Conservation (phyloP, 176 grass and related monocot species). For the Oryza brachyantha region DNA sequence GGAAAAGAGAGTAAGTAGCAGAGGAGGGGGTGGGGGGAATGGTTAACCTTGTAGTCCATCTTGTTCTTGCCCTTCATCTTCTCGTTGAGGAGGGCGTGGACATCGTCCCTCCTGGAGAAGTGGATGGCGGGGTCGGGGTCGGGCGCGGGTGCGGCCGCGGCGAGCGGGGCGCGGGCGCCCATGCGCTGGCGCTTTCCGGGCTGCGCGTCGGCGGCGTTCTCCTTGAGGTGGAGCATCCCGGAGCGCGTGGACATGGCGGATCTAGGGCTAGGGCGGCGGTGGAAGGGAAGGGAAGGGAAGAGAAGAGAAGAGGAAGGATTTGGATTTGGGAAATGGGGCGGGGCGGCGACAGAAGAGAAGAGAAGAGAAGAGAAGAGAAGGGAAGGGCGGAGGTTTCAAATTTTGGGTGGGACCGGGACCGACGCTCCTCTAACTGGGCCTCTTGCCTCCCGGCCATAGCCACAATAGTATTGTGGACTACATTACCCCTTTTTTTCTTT, state of each 20-base stretch:
- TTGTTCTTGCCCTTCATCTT: conserved; percentile 88
- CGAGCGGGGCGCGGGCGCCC: conserved; percentile 37
- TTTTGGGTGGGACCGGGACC: too few relatives aligned
- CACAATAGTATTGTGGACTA: too few relatives aligned
- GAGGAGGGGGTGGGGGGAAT: neutral
- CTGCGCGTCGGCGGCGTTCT: conserved; percentile 38
- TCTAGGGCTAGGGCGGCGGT: neutral
- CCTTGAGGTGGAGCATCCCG: conserved; percentile 28
- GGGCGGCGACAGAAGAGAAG: too few relatives aligned
- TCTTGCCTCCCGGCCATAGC: too few relatives aligned
- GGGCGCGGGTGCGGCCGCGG: neutral
- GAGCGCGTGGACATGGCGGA: conserved; percentile 42
- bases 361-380: too few relatives aligned
- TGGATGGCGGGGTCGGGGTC: conserved; percentile 37
- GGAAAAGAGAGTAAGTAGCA: neutral
- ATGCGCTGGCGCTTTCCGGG: conserved; percentile 48
- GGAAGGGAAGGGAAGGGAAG: neutral
- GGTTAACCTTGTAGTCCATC: conserved; percentile 57
- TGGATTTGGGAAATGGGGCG: neutral
- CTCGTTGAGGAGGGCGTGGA: conserved; percentile 59
- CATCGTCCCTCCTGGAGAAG: conserved; percentile 53
- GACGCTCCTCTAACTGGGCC: too few relatives aligned
- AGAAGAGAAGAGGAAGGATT: conserved; percentile 3
- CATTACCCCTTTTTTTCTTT: too few relatives aligned
- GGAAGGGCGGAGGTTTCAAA: too few relatives aligned